Conservation (phyloP, 441 rosid genomes). For the Corymbia citriodora region DNA sequence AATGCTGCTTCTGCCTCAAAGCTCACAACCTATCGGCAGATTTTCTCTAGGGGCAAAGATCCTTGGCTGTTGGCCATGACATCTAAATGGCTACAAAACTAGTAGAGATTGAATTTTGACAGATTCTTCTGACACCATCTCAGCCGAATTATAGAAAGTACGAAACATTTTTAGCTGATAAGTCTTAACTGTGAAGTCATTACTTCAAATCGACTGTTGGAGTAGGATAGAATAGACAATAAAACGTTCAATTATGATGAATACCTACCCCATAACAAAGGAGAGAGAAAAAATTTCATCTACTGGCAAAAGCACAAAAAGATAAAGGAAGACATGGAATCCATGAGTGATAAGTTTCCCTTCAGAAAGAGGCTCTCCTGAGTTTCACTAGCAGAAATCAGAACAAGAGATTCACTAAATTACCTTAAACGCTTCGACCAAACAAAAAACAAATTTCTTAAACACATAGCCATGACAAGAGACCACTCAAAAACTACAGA, state of each 20-base stretch:
- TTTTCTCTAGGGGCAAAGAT: not conserved
- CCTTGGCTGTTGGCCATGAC: not conserved
- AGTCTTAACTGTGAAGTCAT: not conserved
- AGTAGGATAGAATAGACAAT: not conserved
- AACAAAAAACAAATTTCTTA: too few species aligned
- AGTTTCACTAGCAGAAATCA: not conserved
- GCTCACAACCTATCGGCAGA: not conserved
- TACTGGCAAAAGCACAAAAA: not conserved
- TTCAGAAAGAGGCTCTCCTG: not conserved
- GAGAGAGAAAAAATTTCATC: not conserved
- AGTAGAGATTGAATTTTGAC: not conserved
- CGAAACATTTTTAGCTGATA: not conserved
- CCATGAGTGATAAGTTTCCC: not conserved
- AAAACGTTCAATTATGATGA: not conserved
- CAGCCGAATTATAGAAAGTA: not conserved
- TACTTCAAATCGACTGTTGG: not conserved
- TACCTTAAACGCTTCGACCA: not conserved
- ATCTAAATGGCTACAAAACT: not conserved
- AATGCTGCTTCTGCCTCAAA: not conserved
- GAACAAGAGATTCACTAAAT: not conserved
- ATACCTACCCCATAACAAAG: not conserved
- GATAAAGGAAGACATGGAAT: not conserved
- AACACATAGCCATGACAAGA: not conserved
- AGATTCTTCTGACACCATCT: not conserved
- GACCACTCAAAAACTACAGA: not conserved